Evolutionary conservation across 2,329 filamentous ascomycete species (phyloP), one percentile per base, ranked within the genome.

Genomic region (Fusarium sp.): DNA sequence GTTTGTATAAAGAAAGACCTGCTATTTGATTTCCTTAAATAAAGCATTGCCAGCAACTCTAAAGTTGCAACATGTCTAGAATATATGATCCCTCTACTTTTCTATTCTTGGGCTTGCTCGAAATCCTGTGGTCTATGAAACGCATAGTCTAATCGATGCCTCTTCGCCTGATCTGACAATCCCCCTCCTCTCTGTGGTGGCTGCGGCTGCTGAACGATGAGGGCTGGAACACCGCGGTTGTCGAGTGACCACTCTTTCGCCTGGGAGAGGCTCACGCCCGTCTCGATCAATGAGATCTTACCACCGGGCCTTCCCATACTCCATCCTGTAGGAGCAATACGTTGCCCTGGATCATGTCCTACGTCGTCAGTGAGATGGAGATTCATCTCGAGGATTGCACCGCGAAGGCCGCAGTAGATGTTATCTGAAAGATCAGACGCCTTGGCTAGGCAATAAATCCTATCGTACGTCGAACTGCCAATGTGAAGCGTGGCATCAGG

Each of bases 401-500:
- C 84, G 7, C 82, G 80, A 13, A 87, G 76, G 5, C 85, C 85
- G 15, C 83, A 80, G 74, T 86, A 87, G 42, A 88, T 79, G 10
- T 80, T 82, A 6, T 81, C 80, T 1, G 84, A 83, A 8, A 81
- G 47, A 54, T 86, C 83, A 0, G 83, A 83, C 0, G 82, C 75
- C 47, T 84, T 83, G 12, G 83, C 81, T 2, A 88, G 77, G 11
- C 83, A 83, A 75, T 84, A 84, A 23, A 87, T 69, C 13, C 75
- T 71, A 43, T 79, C 75, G 23, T 76, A 75, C 0, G 74, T 67
- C 4, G 76, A 66, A 10, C 71, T 73, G 4, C 78, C 78, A n/a
- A 87, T 76, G 74, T 83, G 83, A 26, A 85, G 73, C 10, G 80
- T 83, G 46, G 80, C 81, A 68, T 87, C 86, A 3, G 85, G 85